Evolutionary conservation across 257 asterid genomes (phyloP), one percentile per base, ranked within the genome.

Genomic region (Solanum sitiens): DNA sequence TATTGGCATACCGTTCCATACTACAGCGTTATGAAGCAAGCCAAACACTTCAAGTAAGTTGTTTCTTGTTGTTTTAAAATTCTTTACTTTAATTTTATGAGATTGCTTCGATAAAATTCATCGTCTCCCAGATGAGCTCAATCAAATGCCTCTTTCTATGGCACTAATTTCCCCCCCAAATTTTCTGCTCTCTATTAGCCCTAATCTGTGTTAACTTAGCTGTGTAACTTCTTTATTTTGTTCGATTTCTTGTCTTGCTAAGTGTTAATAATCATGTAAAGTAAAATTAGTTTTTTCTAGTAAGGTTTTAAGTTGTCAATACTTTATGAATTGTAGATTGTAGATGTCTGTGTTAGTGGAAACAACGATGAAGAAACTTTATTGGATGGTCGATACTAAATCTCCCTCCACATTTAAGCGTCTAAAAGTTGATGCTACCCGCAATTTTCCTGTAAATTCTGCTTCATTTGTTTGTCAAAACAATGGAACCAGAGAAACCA

Each of bases 271-370:
- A 15, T 47, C 44, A 11, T 80, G 20, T 5, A 79, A 18, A 0
- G 5, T 80, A 1, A 50, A 50, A 5, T 50, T 6, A 15, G 0
- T 50, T 50, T 50, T 50, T 50, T 15, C 42, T 72, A 6, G 33
- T 2, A 20, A 73, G 27, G 13, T 73, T 1, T 20, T 39, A 80
- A 27, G 44, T 80, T 47, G 40, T 80, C 14, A 9, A 1, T 45
- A 20, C 65, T 25, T 80, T 39, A 75, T 75, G 23, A 20, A 50
- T 50, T 53, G 63, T 53, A 16, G 63, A 39, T 75, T 47, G 44
- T 16, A 80, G 85, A 80, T 47, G 30, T 47, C 30, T 47, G 30
- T 80, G 44, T 80, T 79, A 79, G 84, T 37, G 84, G 84, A 79
- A 79, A 79, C 25, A 53, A 53, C 10, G 65, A 45, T 79, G 84